Evolutionary conservation across 148 eudicot species (phyloP), one percentile per base, ranked within the genome.

Genomic region (Talinum fruticosum): DNA sequence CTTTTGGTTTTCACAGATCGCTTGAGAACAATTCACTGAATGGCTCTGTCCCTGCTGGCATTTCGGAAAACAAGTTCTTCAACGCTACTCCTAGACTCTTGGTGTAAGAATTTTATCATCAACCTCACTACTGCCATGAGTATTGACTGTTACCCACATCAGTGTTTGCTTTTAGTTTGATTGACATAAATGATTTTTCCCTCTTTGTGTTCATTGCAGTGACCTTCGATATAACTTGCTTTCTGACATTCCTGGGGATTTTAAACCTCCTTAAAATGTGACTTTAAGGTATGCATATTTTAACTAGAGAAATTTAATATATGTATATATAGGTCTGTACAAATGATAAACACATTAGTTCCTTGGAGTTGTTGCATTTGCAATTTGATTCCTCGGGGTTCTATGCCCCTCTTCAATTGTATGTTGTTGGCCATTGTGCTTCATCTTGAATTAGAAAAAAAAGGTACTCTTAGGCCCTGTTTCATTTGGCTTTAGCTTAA

Each of bases 171-270:
- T 4, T 72, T 38, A 59, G 4, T n/a, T 75, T 76, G 18, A 71
- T 53, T 68, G 35, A 66, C 70, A 76, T 24, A 54, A 26, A 29
- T 71, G 71, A 74, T 61, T 67, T 29, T 23, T 3, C 62, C 57
- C 66, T 53, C 78, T n/a, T n/a, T 84, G 29, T 81, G 79, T 59
- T 70, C 35, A 69, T 64, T 87, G 87, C 92, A 95, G 97, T 82
- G 97, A 95, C 87, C 84, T 95, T 70, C 90, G 78, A 54, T 83
- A 88, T 75, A 95, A 95, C 81, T 72, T 73, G n/a, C 82, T 95
- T 68, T 83, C 89, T 37, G 81, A 81, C 78, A 78, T 89, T 65
- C 78, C 85, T 44, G 94, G 96, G 29, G 81, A 74, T 83, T 83
- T 88, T 29, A 79, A 82, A 76, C 87, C 90, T 81, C 92, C 94